Conservation (phyloP, 2,329 filamentous ascomycete genomes). For the Aspergillus ruber region DNA sequence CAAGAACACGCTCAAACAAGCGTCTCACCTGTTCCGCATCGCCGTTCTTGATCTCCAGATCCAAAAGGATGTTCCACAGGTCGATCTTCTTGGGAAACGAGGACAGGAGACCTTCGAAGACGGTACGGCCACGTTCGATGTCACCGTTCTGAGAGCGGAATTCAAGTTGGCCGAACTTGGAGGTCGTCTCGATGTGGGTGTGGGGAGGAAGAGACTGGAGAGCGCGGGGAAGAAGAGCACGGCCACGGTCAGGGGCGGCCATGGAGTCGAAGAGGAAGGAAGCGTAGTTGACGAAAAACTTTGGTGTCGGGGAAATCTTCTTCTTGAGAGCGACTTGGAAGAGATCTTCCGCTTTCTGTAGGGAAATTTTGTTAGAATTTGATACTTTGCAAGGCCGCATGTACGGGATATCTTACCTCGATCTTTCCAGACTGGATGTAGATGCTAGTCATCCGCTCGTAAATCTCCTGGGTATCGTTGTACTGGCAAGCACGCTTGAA, state of each 20-base stretch:
- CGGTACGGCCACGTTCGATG: slow-evolving; percentile 83
- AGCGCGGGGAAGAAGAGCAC: slow-evolving; percentile 73
- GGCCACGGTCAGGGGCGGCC: slow-evolving; percentile 64
- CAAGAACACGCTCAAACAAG: slow-evolving; percentile 70
- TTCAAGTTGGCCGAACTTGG: slow-evolving; percentile 86
- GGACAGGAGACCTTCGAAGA: slow-evolving; percentile 81
- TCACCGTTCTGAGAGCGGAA: slow-evolving; percentile 79
- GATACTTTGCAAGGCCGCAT: background rate
- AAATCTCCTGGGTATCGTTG: slow-evolving; percentile 84
- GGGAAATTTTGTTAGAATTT: background rate
- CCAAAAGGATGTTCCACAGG: slow-evolving; percentile 86
- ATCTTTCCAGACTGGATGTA: slow-evolving; percentile 88
- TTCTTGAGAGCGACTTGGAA: slow-evolving; percentile 86
- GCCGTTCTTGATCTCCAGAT: slow-evolving; percentile 65
- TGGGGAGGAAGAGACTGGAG: slow-evolving; percentile 70
- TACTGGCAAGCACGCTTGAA: slow-evolving; percentile 92
- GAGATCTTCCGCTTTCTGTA: slow-evolving; percentile 76
- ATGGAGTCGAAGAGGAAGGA: slow-evolving; percentile 78
- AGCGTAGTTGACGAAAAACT: slow-evolving; percentile 91
- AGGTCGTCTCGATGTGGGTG: slow-evolving; percentile 67
- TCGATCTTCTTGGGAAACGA: slow-evolving; percentile 86
- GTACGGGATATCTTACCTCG: slow-evolving; percentile 53
- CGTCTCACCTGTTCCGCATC: slow-evolving; percentile 62
- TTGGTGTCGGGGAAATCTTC: slow-evolving; percentile 73
- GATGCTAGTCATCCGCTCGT: slow-evolving; percentile 84